phyloP scores from a whole-genome alignment of 2,329 filamentous ascomycete species.

The Cladorrhinum sp. region DNA sequence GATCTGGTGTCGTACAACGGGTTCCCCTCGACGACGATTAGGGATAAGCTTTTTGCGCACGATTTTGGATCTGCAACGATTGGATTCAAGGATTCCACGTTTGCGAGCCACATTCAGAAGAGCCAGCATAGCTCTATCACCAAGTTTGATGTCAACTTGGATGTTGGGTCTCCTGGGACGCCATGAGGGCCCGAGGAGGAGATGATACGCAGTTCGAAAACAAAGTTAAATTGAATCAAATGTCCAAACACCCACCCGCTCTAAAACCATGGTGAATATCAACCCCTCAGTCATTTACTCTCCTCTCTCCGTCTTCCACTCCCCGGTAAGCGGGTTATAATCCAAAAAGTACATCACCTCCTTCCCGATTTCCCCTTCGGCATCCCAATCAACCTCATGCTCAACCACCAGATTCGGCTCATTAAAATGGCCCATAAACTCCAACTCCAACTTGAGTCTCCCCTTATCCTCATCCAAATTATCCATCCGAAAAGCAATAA shows the following conservation, averaged over 20 bases:
- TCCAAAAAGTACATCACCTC: slow-evolving; percentile 29
- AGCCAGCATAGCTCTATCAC: slow-evolving; percentile 21
- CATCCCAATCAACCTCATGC: slow-evolving; percentile 14
- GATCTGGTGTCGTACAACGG: slow-evolving; percentile 33
- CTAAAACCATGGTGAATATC: too few relatives aligned
- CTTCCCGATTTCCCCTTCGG: neutral
- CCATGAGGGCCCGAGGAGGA: slow-evolving; percentile 14
- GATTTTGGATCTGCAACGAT: slow-evolving; percentile 29
- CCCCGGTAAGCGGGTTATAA: slow-evolving; percentile 29
- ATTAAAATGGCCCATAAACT: slow-evolving; percentile 48
- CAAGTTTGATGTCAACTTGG: slow-evolving; percentile 25
- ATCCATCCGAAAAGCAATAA: slow-evolving; percentile 33
- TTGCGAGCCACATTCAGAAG: slow-evolving; percentile 20
- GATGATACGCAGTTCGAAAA: neutral
- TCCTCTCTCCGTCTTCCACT: slow-evolving; percentile 26
- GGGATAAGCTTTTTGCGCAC: slow-evolving; percentile 26
- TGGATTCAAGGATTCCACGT: slow-evolving; percentile 25
- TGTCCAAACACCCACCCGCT: too few relatives aligned
- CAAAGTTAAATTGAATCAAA: too few relatives aligned
- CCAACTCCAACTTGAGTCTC: slow-evolving; percentile 37
- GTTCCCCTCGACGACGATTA: slow-evolving; percentile 26
- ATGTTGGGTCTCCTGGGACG: slow-evolving; percentile 25
- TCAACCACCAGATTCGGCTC: slow-evolving; percentile 39
- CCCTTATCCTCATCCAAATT: slow-evolving; percentile 26
- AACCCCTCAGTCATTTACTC: neutral